A percentile compares a stretch with the other conserved stretches of the same genome.
Conservation (phyloP, 2,329 filamentous ascomycete species). For the Albifimbria verrucaria region DNA sequence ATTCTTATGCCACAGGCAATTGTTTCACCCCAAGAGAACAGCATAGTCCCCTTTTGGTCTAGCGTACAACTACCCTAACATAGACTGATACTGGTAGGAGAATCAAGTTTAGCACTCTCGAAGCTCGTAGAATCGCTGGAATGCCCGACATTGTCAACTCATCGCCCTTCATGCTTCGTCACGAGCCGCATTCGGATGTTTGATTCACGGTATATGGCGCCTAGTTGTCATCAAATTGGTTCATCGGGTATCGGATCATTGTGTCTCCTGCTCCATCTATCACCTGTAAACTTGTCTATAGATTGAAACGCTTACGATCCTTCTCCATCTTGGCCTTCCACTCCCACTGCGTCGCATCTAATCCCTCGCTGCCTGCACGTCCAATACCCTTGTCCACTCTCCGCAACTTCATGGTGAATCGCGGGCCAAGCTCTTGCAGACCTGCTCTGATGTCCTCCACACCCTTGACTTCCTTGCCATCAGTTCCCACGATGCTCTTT, state of each 20-base stretch:
- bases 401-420: slow-evolving; percentile 74
- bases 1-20: not conserved
- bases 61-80: not conserved
- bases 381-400: slow-evolving; percentile 88
- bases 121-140: too few species aligned
- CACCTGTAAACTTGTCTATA: slow-evolving; percentile 46
- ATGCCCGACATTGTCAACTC: too few species aligned
- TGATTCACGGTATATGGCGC: too few species aligned
- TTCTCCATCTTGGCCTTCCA: slow-evolving; percentile 98
- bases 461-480: slow-evolving; percentile 80
- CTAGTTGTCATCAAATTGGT: not conserved
- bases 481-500: slow-evolving; percentile 76
- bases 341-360: slow-evolving; percentile 83
- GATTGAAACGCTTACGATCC: slow-evolving; percentile 85
- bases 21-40: not conserved
- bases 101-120: too few species aligned
- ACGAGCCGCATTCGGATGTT: too few species aligned
- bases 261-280: not conserved
- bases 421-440: slow-evolving; percentile 83
- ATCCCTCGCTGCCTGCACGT: slow-evolving; percentile 62
- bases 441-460: slow-evolving; percentile 84
- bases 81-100: too few species aligned
- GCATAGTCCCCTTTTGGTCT: not conserved
- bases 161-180: too few species aligned
- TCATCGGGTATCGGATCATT: not conserved